Evolutionary conservation across 306 rosid genomes (phyloP), one percentile per base, ranked within the genome.

Genomic region (Delonix regia): DNA sequence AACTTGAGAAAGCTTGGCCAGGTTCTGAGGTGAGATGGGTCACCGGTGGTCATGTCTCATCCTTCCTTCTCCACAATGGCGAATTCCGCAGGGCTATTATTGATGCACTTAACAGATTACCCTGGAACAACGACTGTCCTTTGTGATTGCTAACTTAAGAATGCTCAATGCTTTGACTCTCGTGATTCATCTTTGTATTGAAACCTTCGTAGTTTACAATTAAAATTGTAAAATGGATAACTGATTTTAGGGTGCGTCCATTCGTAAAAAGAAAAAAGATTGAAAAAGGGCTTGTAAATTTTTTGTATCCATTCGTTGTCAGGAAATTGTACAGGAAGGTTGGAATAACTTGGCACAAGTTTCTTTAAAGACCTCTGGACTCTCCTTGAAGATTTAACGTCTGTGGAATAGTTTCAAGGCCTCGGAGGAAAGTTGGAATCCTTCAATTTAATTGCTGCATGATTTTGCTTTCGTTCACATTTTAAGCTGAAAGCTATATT

Each of bases 11-110:
- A 74, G 99, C 97, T 60, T 92, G 97, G 99, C 97, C 99, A 1
- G 97, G 99, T 83, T 90, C 95, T 42, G 97, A 95, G 83, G 97
- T 95, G 79, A 87, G 99, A 87, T 95, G 99, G 99, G 98, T 94
- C 60, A 92, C 95, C 0, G 97, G 99, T 11, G 99, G 97, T 33
- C 97, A 94, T 48, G 97, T 92, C 78, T 94, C 99, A 38, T 92
- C 99, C 48, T 94, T 94, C 90, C 82, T 94, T 87, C 97, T 92
- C 38, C 99, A 88, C 87, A 92, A 90, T 10, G 87, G 75, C 0
- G 90, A 89, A 85, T 94, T 94, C 72, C 95, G 97, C 28, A 88
- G 89, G 71, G 97, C 97, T 28, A 94, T 94, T 19, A 83, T 88
- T 6, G 99, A 94, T 18, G 87, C 91, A 45, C 99, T 94, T 15